Conservation (phyloP, 2,329 filamentous ascomycete species). For the Colletotrichum noveboracense region DNA sequence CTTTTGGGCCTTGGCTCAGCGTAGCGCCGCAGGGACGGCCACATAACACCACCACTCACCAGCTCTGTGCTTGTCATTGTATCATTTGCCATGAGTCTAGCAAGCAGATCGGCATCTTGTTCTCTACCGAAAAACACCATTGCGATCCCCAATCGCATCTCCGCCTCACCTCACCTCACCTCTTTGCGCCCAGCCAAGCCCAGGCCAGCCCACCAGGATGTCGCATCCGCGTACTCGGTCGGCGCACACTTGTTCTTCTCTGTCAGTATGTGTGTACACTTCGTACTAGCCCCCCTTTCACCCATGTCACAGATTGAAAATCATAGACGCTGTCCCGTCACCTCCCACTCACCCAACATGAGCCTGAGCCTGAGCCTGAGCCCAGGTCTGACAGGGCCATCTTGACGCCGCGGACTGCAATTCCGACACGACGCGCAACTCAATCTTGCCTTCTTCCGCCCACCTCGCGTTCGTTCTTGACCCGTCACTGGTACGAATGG, state of each 20-base stretch:
- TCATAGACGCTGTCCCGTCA: not conserved
- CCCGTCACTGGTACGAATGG: not conserved
- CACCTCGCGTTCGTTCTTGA: not conserved
- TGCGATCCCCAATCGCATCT: not conserved
- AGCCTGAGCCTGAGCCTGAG: not conserved
- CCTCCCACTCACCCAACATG: not conserved
- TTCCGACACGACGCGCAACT: not conserved
- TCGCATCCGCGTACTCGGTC: not conserved
- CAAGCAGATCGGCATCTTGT: slow-evolving; percentile 2
- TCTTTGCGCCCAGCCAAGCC: not conserved
- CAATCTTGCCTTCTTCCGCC: not conserved
- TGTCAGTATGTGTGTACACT: not conserved
- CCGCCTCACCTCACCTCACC: not conserved
- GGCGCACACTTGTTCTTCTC: not conserved
- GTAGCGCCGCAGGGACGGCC: not conserved
- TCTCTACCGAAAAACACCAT: not conserved
- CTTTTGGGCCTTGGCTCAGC: not conserved
- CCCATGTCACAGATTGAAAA: not conserved
- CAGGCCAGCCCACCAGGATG: not conserved
- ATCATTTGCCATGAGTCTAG: not conserved
- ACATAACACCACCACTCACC: not conserved
- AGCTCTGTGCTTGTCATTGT: not conserved
- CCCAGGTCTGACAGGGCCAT: not conserved
- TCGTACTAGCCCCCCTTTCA: not conserved
- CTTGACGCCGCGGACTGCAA: not conserved